Evolutionary conservation across 2,329 filamentous ascomycete genomes (phyloP), one percentile per base, ranked within the genome.

Genomic region (Fonsecaea pugnacius): DNA sequence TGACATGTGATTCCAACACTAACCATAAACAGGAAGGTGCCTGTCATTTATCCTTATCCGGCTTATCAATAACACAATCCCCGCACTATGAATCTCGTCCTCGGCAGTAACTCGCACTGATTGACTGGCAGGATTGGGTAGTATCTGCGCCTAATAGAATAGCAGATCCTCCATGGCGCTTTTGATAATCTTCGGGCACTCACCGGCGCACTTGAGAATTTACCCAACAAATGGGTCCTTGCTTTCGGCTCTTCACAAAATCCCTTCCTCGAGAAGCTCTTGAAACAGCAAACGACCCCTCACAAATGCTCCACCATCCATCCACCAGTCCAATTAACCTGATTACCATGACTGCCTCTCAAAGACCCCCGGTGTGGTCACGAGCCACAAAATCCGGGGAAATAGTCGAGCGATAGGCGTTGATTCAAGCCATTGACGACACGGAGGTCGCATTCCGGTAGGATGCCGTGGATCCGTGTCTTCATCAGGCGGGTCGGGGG

Each of bases 361-460:
- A 32, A 35, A 10, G 21, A 8, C 6, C 21, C 56, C 51, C 56
- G 18, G 32, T 43, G 48, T 14, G 35, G 35, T 36, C 40, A 33
- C 56, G 46, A 59, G 56, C 33, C 43, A 24, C 43, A 36, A 51
- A 59, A 59, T 59, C 56, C 21, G 56, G 56, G 56, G 56, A 59
- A 59, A 36, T 6, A 32, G n/a, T 33, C 53, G 6, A 36, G n/a
- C 33, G 16, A 56, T 36, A 33, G 32, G 3, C 8, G 14, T 18
- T 35, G 27, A 54, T 40, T 35, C 35, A 57, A 43, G 16, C 55
- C 21, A n/a, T 46, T 52, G 46, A 21, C 8, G 48, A 60, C 58
- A 60, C 58, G 58, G 58, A 60, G 32, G 58, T 60, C 46, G 24
- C 58, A 60, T 60, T 53, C 58, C 56, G 56, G 43, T 4, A 21